Evolutionary conservation across 1,139 yeast genomes (phyloP).

Genomic region (Yamadazyma triangularis): DNA sequence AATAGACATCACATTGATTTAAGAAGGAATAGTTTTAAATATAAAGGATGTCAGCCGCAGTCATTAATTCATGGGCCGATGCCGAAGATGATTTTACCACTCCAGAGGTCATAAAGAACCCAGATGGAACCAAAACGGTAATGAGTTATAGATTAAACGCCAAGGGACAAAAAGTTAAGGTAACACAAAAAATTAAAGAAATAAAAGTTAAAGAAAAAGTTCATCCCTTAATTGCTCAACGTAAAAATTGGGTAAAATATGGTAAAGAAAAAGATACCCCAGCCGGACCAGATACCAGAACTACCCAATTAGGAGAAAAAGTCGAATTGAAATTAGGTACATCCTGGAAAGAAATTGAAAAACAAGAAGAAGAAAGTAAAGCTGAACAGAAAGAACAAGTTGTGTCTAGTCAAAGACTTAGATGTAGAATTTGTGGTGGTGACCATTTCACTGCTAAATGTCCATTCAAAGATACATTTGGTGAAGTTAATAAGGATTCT

Average conservation of each 20-base stretch:
- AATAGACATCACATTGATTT: neutral
- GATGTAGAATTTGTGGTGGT: conserved; percentile 92
- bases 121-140: conserved; percentile 88
- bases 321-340: conserved; percentile 67
- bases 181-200: conserved; percentile 80
- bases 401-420: conserved; percentile 46
- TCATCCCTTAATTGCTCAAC: conserved; percentile 67
- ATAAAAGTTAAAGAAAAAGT: conserved; percentile 77
- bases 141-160: conserved; percentile 72
- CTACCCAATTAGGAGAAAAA: conserved; percentile 87
- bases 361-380: conserved; percentile 54
- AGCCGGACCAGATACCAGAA: conserved; percentile 83
- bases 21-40: neutral
- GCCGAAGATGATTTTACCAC: conserved; percentile 61
- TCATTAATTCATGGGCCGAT: conserved; percentile 60
- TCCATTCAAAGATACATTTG: conserved; percentile 92
- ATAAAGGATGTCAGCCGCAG: conserved; percentile 31
- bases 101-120: conserved; percentile 69
- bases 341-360: conserved; percentile 66
- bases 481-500: conserved; percentile 40
- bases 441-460: conserved; percentile 92
- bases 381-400: conserved; percentile 48
- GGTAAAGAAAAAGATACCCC: conserved; percentile 77
- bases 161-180: conserved; percentile 79
- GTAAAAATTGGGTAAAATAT: conserved; percentile 74